Evolutionary conservation across 164 flowering plant species (phyloP).

Genomic region (Macadamia integrifolia): DNA sequence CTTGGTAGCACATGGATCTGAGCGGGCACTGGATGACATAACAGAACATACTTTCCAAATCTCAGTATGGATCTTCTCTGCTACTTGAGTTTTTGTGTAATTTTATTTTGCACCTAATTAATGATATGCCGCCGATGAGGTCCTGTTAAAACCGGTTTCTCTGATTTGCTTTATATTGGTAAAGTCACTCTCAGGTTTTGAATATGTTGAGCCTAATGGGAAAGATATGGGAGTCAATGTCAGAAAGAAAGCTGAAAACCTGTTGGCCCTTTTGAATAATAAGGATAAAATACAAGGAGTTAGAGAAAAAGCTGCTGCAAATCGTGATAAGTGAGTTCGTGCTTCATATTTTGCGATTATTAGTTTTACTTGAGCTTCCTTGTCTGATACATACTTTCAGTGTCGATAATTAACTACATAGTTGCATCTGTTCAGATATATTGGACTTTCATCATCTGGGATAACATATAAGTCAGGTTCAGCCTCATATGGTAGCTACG

Average conservation of each 20-base stretch:
- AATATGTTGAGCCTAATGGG: constrained; percentile 90
- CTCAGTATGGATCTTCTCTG: constrained; percentile 44
- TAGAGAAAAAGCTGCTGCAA: constrained; percentile 85
- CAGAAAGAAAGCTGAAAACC: constrained; percentile 84
- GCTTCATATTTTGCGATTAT: constrained; percentile 7
- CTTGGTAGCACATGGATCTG: constrained; percentile 89
- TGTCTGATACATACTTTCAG: not conserved
- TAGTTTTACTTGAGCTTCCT: not conserved
- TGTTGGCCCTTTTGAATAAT: constrained; percentile 60
- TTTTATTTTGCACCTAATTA: not conserved
- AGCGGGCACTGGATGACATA: constrained; percentile 96
- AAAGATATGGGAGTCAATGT: constrained; percentile 96
- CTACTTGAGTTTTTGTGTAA: not conserved
- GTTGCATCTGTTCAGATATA: constrained; percentile 43
- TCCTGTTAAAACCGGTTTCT: constrained; percentile 3
- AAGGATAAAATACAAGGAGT: constrained; percentile 86
- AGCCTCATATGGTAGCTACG: constrained; percentile 44
- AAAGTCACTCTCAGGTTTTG: constrained; percentile 85
- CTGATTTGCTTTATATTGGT: constrained; percentile 17
- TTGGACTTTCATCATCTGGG: constrained; percentile 93
- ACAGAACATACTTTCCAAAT: constrained; percentile 89
- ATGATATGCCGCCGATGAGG: not conserved
- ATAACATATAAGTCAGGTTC: constrained; percentile 68
- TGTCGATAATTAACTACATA: constrained; percentile 9
- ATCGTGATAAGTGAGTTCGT: constrained; percentile 80